Base-by-base conservation (phyloP, 495 filamentous ascomycete genomes). In the Daldinia childiae region DNA sequence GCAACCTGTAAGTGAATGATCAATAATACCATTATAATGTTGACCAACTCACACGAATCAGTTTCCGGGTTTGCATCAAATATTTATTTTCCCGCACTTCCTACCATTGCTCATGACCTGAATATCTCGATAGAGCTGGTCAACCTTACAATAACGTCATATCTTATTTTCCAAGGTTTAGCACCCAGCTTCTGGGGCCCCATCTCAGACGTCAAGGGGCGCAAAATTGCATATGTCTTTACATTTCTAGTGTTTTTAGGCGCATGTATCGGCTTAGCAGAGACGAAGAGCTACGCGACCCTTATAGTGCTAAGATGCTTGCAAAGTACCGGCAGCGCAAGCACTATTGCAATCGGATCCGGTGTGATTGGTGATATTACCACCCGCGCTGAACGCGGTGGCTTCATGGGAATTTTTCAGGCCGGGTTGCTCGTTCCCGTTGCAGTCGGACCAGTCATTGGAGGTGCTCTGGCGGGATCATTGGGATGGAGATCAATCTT, bases 341-440 rank as follows among this genome's bases (percentile, higher is more conserved):
- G 82, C 58, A 87, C 87, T 0, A 84, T 88, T 50, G 82, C 86
- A 1, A 82, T 89, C 39, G 87, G 85, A 1, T 82, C 83, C 1
- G 87, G 86, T 6, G 87, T 89, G 0, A 83, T 88, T 62, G 85
- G 83, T 11, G 87, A 88, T 62, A 84, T 88, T 58, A 84, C 86
- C 0, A 86, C 82, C 0, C 74, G 80, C 1, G 83, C 77, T 32
- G 84, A 88, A 12, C 82, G 87, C 6, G 87, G 87, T 15, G 82
- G 84, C 0, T 86, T 83, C 63, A 85, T 88, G 82, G 86, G 87
- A 1, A 80, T 88, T 15, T 87, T 83, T 50, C 82, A 86, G 55
- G 82, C 81, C 4, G 84, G 84, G 0, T 55, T 84, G 15, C 78
- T 87, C 0, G 79, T 82, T 1, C 82, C 84, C 12, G 74, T 83